Evolutionary conservation across 225 moss, liverwort and hornwort genomes (phyloP).

Genomic region (Bryum argenteum): DNA sequence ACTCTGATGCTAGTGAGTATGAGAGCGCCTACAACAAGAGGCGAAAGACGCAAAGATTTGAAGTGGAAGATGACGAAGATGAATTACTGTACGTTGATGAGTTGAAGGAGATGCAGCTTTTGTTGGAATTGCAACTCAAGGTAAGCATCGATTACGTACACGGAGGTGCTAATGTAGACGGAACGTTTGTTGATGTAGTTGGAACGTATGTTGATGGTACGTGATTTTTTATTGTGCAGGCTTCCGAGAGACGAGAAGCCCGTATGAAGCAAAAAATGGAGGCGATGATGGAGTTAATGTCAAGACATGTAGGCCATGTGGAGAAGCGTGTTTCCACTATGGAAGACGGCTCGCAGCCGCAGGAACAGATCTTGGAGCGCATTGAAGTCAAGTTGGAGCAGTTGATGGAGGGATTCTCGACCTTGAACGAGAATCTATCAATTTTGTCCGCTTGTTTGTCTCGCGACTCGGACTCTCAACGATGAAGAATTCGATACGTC

Average conservation of each 20-base stretch:
- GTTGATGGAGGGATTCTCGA: slow-evolving; percentile 56
- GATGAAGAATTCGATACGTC: neutral
- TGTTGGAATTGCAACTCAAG: slow-evolving; percentile 53
- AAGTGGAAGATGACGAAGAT: too few species aligned
- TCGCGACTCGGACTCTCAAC: slow-evolving; percentile 37
- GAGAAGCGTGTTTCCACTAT: slow-evolving; percentile 45
- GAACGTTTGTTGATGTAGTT: too few species aligned
- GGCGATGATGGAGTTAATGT: slow-evolving; percentile 55
- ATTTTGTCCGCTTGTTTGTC: slow-evolving; percentile 45
- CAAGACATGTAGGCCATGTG: slow-evolving; percentile 50
- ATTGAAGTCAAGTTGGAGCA: slow-evolving; percentile 60
- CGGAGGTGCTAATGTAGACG: too few species aligned
- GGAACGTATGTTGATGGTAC: neutral
- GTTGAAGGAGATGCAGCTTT: slow-evolving; percentile 57
- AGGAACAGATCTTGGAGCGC: slow-evolving; percentile 43
- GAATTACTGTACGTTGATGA: slow-evolving; percentile 20
- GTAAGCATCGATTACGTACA: slow-evolving; percentile 14
- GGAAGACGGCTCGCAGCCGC: slow-evolving; percentile 40
- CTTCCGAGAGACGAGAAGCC: slow-evolving; percentile 61
- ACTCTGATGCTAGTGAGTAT: slow-evolving; percentile 35
- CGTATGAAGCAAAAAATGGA: slow-evolving; percentile 61
- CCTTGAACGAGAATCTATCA: slow-evolving; percentile 50
- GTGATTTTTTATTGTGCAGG: slow-evolving; percentile 18
- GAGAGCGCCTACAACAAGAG: slow-evolving; percentile 16
- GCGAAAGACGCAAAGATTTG: too few species aligned